These are phyloP conservation scores for Suillus brevipes DNA, from an alignment of 768 basidiomycete species.

Conservation along the genomic window DNA sequence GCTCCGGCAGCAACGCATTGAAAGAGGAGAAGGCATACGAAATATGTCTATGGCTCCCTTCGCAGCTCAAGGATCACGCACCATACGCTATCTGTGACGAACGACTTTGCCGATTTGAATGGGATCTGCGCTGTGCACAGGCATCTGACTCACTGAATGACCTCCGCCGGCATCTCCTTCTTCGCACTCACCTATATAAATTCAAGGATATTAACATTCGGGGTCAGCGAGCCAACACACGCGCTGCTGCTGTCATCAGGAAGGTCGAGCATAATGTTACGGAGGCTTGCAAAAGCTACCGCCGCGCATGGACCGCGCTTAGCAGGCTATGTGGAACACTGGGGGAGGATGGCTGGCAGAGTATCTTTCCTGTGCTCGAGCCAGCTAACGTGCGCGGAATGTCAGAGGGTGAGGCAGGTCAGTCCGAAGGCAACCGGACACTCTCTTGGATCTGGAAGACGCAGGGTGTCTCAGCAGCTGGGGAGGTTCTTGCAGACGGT, in stretches of 20 bases:
- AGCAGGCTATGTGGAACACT: background rate
- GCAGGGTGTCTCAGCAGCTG: background rate
- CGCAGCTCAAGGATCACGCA: background rate
- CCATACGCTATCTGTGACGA: background rate
- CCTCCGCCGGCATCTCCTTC: constrained; percentile 29
- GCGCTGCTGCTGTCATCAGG: background rate
- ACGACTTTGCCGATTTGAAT: constrained; percentile 22
- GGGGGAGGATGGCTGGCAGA: background rate
- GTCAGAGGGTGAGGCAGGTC: background rate
- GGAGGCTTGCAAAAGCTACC: background rate
- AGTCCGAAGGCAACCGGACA: background rate
- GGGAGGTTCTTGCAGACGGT: no score
- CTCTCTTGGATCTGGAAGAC: background rate
- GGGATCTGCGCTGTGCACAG: constrained; percentile 29
- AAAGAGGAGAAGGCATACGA: background rate
- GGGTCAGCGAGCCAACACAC: constrained; percentile 5
- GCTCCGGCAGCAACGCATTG: background rate
- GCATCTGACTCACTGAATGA: constrained; percentile 29
- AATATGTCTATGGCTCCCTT: background rate
- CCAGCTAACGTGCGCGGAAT: background rate
- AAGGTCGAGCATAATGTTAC: background rate
- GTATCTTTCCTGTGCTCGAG: background rate
- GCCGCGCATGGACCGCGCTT: background rate
- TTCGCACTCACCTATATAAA: constrained; percentile 29
- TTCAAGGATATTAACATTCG: constrained; percentile 28